These are phyloP conservation scores for Mariannaea sp. DNA, from an alignment of 2,329 filamentous ascomycete species.

Conservation along the genomic window DNA sequence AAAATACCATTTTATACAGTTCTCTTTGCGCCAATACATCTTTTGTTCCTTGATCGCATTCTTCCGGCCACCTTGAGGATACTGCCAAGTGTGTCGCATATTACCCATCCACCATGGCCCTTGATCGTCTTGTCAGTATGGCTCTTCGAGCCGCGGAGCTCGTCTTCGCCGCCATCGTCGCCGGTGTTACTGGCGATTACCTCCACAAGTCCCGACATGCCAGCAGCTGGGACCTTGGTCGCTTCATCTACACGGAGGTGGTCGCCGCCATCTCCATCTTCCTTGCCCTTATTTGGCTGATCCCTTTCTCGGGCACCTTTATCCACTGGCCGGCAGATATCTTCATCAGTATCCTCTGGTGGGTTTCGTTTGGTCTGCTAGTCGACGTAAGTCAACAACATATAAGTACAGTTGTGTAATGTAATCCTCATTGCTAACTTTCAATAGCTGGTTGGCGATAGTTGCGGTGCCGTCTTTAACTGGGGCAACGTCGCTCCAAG, in stretches of 20 bases:
- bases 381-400: constrained; percentile 57
- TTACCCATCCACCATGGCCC: constrained; percentile 40
- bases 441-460: constrained; percentile 47
- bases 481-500: constrained; percentile 60
- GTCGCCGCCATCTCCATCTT: constrained; percentile 72
- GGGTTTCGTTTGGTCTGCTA: constrained; percentile 69
- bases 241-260: constrained; percentile 77
- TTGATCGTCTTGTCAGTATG: constrained; percentile 48
- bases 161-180: constrained; percentile 72
- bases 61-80: too few relatives aligned
- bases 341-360: constrained; percentile 71
- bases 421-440: too few relatives aligned
- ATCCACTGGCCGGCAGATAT: constrained; percentile 74
- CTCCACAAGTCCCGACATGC: constrained; percentile 58
- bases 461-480: constrained; percentile 62
- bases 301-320: constrained; percentile 71
- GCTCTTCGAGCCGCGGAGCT: constrained; percentile 56
- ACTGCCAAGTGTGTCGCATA: not conserved
- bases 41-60: not conserved
- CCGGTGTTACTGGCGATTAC: constrained; percentile 70
- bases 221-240: constrained; percentile 59
- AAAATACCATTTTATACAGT: not conserved
- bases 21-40: not conserved
- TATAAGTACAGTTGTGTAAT: too few relatives aligned
- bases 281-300: constrained; percentile 71